Evolutionary conservation across 441 rosid species (phyloP).

Genomic region (Omphalea diandra): DNA sequence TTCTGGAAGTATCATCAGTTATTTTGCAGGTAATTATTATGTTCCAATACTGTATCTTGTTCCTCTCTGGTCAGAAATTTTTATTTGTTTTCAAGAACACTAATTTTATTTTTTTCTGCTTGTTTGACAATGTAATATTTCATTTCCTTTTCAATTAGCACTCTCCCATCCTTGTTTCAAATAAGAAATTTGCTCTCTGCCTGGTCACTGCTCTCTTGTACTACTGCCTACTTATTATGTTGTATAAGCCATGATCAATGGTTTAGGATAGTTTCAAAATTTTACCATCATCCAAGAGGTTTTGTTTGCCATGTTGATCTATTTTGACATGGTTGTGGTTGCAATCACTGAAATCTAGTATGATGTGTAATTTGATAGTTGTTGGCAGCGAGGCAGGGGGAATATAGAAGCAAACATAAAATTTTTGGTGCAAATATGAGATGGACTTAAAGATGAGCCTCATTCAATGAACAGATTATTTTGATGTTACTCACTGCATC

Average conservation of each 20-base stretch:
- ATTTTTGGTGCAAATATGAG: neutral
- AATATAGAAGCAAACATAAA: neutral
- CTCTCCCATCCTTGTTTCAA: neutral
- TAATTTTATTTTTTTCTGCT: neutral
- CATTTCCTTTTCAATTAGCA: too few relatives aligned
- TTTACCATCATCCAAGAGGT: neutral
- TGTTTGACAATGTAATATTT: neutral
- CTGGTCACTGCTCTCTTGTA: neutral
- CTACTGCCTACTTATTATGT: neutral
- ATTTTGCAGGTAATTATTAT: slow-evolving; percentile 63
- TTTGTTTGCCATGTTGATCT: neutral
- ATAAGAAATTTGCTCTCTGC: neutral
- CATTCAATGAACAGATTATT: neutral
- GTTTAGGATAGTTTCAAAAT: neutral
- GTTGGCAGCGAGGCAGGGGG: neutral
- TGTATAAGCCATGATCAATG: neutral
- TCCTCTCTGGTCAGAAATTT: neutral
- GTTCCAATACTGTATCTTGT: neutral
- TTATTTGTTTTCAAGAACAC: neutral
- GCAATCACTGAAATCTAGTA: neutral
- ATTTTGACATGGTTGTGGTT: neutral
- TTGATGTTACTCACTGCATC: neutral
- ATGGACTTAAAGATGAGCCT: neutral
- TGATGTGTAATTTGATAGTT: neutral
- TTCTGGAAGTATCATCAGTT: slow-evolving; percentile 63